phyloP scores from a whole-genome alignment of 1,284 basidiomycete genomes.

The Trichosporon ovoides region DNA sequence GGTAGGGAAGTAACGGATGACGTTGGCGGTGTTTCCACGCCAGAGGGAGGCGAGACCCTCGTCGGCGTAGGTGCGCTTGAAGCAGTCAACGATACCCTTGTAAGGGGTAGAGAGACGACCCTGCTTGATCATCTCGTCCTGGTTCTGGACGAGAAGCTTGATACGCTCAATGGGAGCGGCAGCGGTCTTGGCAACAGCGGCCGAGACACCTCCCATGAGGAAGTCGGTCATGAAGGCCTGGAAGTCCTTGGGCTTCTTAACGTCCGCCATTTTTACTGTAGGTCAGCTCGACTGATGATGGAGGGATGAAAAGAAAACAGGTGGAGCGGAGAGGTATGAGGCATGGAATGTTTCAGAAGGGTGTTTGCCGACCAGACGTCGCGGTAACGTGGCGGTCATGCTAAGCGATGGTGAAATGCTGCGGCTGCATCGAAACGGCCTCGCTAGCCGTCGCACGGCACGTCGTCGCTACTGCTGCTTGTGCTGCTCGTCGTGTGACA shows the following conservation, averaged over 20 bases:
- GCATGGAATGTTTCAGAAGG: not conserved
- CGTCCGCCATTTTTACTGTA: slow-evolving; percentile 34
- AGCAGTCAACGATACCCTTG: slow-evolving; percentile 89
- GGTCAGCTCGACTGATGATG: not conserved
- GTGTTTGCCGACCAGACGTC: not conserved
- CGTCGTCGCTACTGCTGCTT: not conserved
- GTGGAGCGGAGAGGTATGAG: too few species aligned
- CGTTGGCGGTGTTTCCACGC: slow-evolving; percentile 96
- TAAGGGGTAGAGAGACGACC: slow-evolving; percentile 86
- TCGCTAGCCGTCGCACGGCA: not conserved
- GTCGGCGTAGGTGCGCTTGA: slow-evolving; percentile 77
- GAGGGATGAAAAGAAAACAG: not conserved
- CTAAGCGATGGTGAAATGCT: too few species aligned
- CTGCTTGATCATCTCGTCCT: slow-evolving; percentile 79
- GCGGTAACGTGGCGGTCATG: too few species aligned
- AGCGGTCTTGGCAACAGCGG: slow-evolving; percentile 91
- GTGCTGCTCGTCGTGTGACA: not conserved
- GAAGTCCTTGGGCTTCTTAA: slow-evolving; percentile 49
- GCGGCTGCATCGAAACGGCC: not conserved
- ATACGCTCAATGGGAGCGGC: slow-evolving; percentile 99
- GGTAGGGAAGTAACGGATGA: slow-evolving; percentile 97
- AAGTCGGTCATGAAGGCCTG: slow-evolving; percentile 50
- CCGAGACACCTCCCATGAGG: slow-evolving; percentile 51
- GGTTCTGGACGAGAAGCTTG: slow-evolving; percentile 95
- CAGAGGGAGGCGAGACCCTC: slow-evolving; percentile 86